Evolutionary conservation across 495 filamentous ascomycete species (phyloP).

Genomic region (Penicillium herquei): DNA sequence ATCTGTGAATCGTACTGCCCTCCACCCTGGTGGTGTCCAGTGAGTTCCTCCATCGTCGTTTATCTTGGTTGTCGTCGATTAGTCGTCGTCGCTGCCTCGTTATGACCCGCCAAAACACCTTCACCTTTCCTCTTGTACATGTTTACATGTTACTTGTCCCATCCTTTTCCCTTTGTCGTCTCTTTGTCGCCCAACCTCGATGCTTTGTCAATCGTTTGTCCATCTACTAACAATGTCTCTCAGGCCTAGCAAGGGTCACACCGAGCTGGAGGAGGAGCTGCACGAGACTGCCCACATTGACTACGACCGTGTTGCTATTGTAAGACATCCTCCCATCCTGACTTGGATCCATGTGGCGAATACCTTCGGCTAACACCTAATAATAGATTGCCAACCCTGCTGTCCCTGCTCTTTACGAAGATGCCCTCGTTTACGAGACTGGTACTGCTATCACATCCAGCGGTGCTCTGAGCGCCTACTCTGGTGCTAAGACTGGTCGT

Average conservation of each 20-base stretch:
- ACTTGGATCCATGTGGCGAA: not conserved
- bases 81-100: slow-evolving; percentile 7
- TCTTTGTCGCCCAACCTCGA: slow-evolving; percentile 15
- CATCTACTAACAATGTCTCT: slow-evolving; percentile 29
- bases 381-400: slow-evolving; percentile 81
- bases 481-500: slow-evolving; percentile 94
- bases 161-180: slow-evolving; percentile 11
- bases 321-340: slow-evolving; percentile 40
- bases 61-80: slow-evolving; percentile 6
- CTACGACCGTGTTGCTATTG: slow-evolving; percentile 97
- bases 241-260: slow-evolving; percentile 84
- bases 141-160: slow-evolving; percentile 2
- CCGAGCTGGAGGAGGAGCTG: slow-evolving; percentile 94
- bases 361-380: slow-evolving; percentile 6
- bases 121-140: not conserved
- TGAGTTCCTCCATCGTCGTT: slow-evolving; percentile 46
- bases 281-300: slow-evolving; percentile 99
- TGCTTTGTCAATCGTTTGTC: no score
- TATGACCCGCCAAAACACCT: no score
- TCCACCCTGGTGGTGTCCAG: slow-evolving; percentile 91
- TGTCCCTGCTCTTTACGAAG: slow-evolving; percentile 95
- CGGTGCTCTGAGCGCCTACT: slow-evolving; percentile 95
- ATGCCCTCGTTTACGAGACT: slow-evolving; percentile 97
- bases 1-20: slow-evolving; percentile 82
- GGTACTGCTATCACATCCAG: slow-evolving; percentile 95